Conservation (phyloP, 257 asterid species). For the Craterostigma plantagineum region DNA sequence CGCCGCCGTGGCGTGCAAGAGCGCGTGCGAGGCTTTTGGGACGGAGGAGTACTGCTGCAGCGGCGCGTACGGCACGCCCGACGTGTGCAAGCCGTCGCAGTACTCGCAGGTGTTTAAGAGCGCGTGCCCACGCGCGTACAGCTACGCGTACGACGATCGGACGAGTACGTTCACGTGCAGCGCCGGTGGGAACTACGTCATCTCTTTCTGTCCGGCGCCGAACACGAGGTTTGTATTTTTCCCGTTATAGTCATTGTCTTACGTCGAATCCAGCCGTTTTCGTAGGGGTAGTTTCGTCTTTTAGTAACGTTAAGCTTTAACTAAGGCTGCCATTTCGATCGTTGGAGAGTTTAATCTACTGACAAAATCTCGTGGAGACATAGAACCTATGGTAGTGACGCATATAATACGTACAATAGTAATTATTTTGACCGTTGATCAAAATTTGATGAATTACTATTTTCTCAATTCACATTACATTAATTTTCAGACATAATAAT, state of each 20-base stretch:
- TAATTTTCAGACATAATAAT: no score
- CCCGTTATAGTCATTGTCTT: conserved; percentile 7
- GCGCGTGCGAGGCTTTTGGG: conserved; percentile 84
- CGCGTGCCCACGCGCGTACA: conserved; percentile 83
- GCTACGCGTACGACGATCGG: conserved; percentile 77
- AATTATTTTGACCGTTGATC: no score
- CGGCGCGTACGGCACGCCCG: conserved; percentile 62
- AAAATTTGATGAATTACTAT: no score
- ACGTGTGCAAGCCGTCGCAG: conserved; percentile 49
- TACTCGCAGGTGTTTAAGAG: conserved; percentile 50
- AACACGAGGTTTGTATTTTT: conserved; percentile 78
- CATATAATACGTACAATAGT: no score
- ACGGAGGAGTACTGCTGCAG: conserved; percentile 62
- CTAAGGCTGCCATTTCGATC: no score
- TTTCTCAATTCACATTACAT: no score
- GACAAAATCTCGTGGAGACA: no score
- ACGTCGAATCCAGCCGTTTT: no score
- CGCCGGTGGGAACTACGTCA: conserved; percentile 40
- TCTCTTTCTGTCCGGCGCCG: conserved; percentile 85
- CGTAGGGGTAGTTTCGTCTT: no score
- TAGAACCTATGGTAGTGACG: no score
- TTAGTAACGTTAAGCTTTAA: no score
- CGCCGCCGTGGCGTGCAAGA: conserved; percentile 81
- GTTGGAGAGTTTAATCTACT: no score
- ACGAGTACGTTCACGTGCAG: conserved; percentile 79